These are phyloP conservation scores for Wickerhamomyces mucosus DNA, from an alignment of 805 yeast genomes.

Conservation along the genomic window DNA sequence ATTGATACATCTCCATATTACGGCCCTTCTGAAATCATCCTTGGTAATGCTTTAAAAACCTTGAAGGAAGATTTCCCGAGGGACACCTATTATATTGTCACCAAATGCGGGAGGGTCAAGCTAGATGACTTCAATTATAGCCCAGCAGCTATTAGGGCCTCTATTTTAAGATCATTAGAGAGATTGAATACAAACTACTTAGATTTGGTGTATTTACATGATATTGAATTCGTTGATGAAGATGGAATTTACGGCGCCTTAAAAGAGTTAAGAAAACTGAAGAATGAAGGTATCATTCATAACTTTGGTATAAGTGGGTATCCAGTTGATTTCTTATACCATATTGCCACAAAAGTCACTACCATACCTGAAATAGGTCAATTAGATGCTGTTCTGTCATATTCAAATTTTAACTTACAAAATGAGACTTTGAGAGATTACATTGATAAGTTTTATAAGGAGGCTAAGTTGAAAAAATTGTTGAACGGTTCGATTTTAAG, in stretches of 20 bases:
- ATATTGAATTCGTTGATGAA: constrained; percentile 68
- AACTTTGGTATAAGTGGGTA: constrained; percentile 81
- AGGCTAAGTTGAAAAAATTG: constrained; percentile 48
- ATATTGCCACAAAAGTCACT: constrained; percentile 34
- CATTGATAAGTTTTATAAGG: constrained; percentile 36
- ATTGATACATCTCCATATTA: constrained; percentile 91
- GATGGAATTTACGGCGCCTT: constrained; percentile 54
- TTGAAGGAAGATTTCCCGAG: constrained; percentile 36
- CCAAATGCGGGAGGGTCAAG: constrained; percentile 77
- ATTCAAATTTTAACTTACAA: constrained; percentile 77
- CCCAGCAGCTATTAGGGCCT: constrained; percentile 44
- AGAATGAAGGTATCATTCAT: constrained; percentile 50
- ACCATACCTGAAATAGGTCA: constrained; percentile 39
- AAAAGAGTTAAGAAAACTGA: constrained; percentile 45
- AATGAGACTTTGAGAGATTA: constrained; percentile 45
- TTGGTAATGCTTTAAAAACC: constrained; percentile 55
- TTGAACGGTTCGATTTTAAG: constrained; percentile 79
- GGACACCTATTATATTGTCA: constrained; percentile 58
- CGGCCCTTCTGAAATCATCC: constrained; percentile 72
- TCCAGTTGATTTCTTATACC: constrained; percentile 61
- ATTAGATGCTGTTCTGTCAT: constrained; percentile 69
- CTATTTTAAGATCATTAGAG: constrained; percentile 57
- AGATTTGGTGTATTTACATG: constrained; percentile 83
- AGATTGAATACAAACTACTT: constrained; percentile 60
- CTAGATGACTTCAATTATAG: constrained; percentile 70